A percentile compares a stretch with the other conserved stretches of the same genome.
These are phyloP conservation scores for Fimicolochytrium jonesii DNA, from an alignment of 192 early-diverging fungal genomes.

Conservation along the genomic window DNA sequence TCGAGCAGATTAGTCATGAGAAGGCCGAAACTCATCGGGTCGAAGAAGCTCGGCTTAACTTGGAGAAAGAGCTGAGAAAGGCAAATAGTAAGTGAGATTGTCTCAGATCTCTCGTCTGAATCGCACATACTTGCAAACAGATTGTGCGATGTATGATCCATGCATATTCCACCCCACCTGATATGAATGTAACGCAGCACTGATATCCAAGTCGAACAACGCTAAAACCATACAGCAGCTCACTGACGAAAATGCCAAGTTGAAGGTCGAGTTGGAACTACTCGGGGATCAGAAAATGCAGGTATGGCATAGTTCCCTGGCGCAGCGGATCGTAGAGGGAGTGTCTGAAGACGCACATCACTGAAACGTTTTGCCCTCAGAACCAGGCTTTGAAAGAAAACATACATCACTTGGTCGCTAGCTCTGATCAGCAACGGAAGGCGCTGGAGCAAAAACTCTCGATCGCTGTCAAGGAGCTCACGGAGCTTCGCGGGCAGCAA, in stretches of 20 bases:
- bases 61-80: slow-evolving; percentile 35
- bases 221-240: slow-evolving; percentile 14
- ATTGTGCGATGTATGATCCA: not conserved
- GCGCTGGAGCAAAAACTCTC: slow-evolving; percentile 15
- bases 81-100: slow-evolving; percentile 16
- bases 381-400: slow-evolving; percentile 44
- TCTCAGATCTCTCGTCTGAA: not conserved
- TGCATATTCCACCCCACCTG: not conserved
- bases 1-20: not conserved
- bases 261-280: slow-evolving; percentile 36
- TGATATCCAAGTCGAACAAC: slow-evolving; percentile 32
- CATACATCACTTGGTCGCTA: slow-evolving; percentile 37
- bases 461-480: slow-evolving; percentile 17
- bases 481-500: not conserved
- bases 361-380: slow-evolving; percentile 6
- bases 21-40: not conserved
- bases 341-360: not conserved
- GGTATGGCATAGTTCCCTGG: slow-evolving; percentile 3
- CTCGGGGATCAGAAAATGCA: slow-evolving; percentile 33
- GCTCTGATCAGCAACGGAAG: slow-evolving; percentile 23
- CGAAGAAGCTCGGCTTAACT: not conserved
- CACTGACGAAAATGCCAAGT: slow-evolving; percentile 27
- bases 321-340: not conserved
- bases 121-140: too few species aligned
- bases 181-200: not conserved